Conservation (phyloP, 1,284 basidiomycete species). For the Calocybe gambosa region DNA sequence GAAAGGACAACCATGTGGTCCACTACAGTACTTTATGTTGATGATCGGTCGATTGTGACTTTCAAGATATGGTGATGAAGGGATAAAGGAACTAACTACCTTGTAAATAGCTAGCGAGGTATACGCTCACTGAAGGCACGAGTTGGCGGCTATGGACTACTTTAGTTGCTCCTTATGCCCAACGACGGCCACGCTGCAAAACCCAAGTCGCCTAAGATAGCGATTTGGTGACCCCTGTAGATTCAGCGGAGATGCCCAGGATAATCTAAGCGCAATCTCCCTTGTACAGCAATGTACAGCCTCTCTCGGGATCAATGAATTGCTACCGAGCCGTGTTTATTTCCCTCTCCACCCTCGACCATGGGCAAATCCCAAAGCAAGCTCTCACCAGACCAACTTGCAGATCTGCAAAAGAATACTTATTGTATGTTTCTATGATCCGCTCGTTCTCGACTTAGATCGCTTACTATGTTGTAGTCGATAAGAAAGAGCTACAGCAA, state of each 20-base stretch:
- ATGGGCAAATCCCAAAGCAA: slow-evolving; percentile 99
- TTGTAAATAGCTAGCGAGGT: slow-evolving; percentile 1
- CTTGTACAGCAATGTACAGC: slow-evolving; percentile 13
- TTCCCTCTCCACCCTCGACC: slow-evolving; percentile 17
- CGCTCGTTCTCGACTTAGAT: slow-evolving; percentile 16
- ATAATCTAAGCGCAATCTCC: slow-evolving; percentile 8
- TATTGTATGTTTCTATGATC: slow-evolving; percentile 69
- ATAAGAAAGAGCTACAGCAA: slow-evolving; percentile 99
- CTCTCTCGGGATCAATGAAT: slow-evolving; percentile 14
- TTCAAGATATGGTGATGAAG: slow-evolving; percentile 4
- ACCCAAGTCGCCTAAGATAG: slow-evolving; percentile 18
- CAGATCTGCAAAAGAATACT: slow-evolving; percentile 96
- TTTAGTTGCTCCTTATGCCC: slow-evolving; percentile 21
- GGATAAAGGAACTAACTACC: slow-evolving; percentile 6
- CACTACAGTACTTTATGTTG: slow-evolving; percentile 27
- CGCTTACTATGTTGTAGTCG: slow-evolving; percentile 59
- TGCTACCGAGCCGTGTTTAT: slow-evolving; percentile 10
- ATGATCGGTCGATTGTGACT: slow-evolving; percentile 34
- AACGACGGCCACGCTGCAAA: slow-evolving; percentile 21
- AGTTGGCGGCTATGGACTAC: slow-evolving; percentile 14
- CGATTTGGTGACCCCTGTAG: slow-evolving; percentile 11
- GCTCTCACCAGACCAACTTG: slow-evolving; percentile 90
- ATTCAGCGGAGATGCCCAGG: slow-evolving; percentile 16
- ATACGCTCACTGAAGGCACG: slow-evolving; percentile 16
- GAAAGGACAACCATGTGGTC: slow-evolving; percentile 43